Base-by-base conservation (phyloP, 1,284 basidiomycete species). In the Amylostereum chailletii region DNA sequence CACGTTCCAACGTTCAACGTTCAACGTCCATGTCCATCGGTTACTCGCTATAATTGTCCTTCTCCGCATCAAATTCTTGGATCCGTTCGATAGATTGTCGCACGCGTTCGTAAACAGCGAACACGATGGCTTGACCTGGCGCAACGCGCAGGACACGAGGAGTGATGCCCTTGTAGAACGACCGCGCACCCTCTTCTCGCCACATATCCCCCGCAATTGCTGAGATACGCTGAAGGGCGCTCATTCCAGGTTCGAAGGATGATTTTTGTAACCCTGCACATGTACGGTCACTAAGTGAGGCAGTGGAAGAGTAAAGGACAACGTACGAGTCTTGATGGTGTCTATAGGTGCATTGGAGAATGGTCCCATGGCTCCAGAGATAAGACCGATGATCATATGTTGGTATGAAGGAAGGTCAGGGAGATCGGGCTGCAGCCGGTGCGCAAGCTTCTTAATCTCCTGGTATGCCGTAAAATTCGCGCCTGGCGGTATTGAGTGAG, bases 381-480 rank as follows among this genome's bases (percentile, higher is more conserved):
- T 85, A 50, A 99, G 75, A 51, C 95, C 95, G 53, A 99, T 92
- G 37, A 88, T 54, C 80, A 95, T 93, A 57, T 95, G 94, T 65
- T 97, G 94, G 69, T 91, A 97, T 40, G 90, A 91, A 1, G 95
- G 96, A 48, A 99, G 76, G 39, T 86, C 80, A 7, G 67, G 68
- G 41, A 80, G 58, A 39, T 86, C 78, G 19, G 19, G 19, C 65
- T 99, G 95, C 58, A 78, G 70, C 51, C 70, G 69, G 53, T 88
- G 78, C 32, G 90, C 87, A 50, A 83, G 60, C 63, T 86, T 88
- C 75, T 98, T 98, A 60, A 98, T 75, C 65, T 98, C 91, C 68
- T 97, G 95, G 73, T 99, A 99, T 38, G 90, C 93, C 4, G 95
- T 99, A 62, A 99, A 99, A 70, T 99, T 99, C 50, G 93, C 95